Conservation (phyloP, 148 eudicot species). For the Spergularia marina region DNA sequence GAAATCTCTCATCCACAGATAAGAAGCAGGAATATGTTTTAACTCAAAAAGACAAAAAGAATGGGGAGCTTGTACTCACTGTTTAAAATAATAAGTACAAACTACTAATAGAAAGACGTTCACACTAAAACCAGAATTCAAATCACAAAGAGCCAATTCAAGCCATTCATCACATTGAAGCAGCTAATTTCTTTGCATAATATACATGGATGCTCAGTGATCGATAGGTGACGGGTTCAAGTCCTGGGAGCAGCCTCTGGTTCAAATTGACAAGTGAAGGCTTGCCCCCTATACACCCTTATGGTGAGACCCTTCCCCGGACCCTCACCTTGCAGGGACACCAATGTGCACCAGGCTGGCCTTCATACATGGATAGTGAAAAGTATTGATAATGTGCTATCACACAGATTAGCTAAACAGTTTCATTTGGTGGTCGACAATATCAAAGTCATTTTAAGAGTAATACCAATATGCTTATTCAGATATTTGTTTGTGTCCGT, state of each 20-base stretch:
- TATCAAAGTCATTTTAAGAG: slow-evolving; percentile 8
- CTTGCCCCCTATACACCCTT: too few species aligned
- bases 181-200: background rate
- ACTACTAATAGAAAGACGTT: background rate
- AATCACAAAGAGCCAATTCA: background rate
- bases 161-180: background rate
- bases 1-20: background rate
- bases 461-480: background rate
- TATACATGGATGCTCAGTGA: background rate
- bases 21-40: background rate
- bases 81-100: background rate
- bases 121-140: background rate
- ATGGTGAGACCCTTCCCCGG: too few species aligned
- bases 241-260: too few species aligned
- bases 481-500: background rate
- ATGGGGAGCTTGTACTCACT: background rate
- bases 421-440: background rate
- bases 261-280: too few species aligned
- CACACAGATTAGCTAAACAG: background rate
- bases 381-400: background rate
- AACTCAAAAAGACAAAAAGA: background rate
- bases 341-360: too few species aligned
- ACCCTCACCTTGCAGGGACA: too few species aligned
- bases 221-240: too few species aligned
- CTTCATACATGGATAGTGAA: background rate